Evolutionary conservation across 2,329 filamentous ascomycete genomes (phyloP), one percentile per base, ranked within the genome.

Genomic region (Lecanicillium sp.): DNA sequence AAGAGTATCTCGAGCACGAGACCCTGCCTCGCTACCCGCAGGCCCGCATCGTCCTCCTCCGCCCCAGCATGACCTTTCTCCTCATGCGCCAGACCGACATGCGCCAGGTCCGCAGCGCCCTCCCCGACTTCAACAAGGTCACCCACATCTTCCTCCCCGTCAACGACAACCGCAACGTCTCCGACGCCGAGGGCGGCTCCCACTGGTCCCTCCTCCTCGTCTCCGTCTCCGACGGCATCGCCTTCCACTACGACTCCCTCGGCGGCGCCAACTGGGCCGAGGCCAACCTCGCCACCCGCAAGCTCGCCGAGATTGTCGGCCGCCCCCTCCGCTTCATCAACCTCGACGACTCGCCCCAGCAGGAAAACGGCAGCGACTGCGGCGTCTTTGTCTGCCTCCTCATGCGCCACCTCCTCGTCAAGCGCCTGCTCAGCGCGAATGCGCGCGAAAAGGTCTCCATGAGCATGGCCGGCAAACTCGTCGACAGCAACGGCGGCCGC

Each of bases 171-270:
- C 73, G 75, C 33, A 86, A 87, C 49, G 77, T 84, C 34, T 75
- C 72, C 36, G 67, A 82, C 41, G 81, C 87, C n/a, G 89, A 96
- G 63, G 87, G 86, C 29, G 92, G 92, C 29, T 85, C 84, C 3
- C 92, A 98, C 60, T 98, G 92, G 92, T 94, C 87, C 1, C 69
- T 98, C 0, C 78, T 98, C 1, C 76, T 98, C 3, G 89, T 98
- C 22, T 88, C 82, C 11, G 75, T 88, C 29, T 79, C 94, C 36
- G 92, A 98, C 56, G 81, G 87, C 8, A 80, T 95, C 3, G 87
- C 90, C 0, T 98, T 98, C 60, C 92, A 98, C 68, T 98, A 98
- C 65, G 92, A 98, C 64, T 90, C 84, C 1, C 71, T 97, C 18
- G 75, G 77, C 3, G 79, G 81, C 2, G 74, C 78, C 29, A 97